phyloP scores from a whole-genome alignment of 805 yeast genomes.

The Ogataea thermomethanolica region DNA sequence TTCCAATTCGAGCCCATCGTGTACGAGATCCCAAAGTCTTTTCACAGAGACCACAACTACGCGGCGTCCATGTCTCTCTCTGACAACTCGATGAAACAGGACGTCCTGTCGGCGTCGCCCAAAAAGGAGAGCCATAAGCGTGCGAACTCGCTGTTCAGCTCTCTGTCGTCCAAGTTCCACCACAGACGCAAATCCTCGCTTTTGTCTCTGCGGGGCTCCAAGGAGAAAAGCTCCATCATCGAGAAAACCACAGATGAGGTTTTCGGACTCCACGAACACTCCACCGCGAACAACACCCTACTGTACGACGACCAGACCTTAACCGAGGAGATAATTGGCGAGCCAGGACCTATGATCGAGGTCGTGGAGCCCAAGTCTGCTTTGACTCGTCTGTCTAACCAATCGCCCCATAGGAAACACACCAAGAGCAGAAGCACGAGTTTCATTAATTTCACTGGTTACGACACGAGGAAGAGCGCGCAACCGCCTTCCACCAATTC shows the following conservation, averaged over 20 bases:
- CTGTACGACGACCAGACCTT: slow-evolving; percentile 27
- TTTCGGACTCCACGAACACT: slow-evolving; percentile 17
- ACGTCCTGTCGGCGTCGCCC: slow-evolving; percentile 1
- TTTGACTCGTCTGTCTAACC: slow-evolving; percentile 5
- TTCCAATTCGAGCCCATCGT: slow-evolving; percentile 33
- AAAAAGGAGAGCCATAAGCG: slow-evolving; percentile 20
- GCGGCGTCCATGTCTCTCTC: slow-evolving; percentile 17
- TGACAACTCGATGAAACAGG: slow-evolving; percentile 9
- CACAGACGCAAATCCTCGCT: slow-evolving; percentile 28
- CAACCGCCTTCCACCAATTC: too few species aligned
- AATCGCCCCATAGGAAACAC: slow-evolving; percentile 2
- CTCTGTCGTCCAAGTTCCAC: slow-evolving; percentile 24
- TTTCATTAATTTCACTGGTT: slow-evolving; percentile 3
- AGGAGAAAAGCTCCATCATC: slow-evolving; percentile 22
- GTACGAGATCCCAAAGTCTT: slow-evolving; percentile 33
- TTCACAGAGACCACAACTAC: slow-evolving; percentile 23
- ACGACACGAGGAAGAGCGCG: neutral
- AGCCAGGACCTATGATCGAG: slow-evolving; percentile 35
- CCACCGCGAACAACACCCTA: slow-evolving; percentile 22
- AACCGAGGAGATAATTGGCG: slow-evolving; percentile 29
- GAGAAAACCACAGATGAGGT: slow-evolving; percentile 29
- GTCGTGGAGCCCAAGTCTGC: slow-evolving; percentile 9
- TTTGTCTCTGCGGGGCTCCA: slow-evolving; percentile 17
- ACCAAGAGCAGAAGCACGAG: slow-evolving; percentile 17
- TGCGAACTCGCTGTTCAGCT: slow-evolving; percentile 25